Base-by-base conservation (phyloP, 495 filamentous ascomycete species). In the Penicillium soppii region DNA sequence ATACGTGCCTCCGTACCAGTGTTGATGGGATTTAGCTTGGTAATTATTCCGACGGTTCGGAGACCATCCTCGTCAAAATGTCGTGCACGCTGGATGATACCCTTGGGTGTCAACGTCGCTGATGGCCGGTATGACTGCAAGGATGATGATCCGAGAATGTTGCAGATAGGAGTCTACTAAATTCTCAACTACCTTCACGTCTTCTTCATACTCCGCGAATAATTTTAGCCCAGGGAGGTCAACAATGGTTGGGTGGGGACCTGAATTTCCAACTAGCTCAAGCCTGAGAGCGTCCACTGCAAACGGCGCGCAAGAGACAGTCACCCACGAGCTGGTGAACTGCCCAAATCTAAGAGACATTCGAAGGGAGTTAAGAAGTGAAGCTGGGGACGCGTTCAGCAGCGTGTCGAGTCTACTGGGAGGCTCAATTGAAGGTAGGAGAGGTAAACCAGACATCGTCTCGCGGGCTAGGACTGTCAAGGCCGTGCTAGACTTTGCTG, bases 41-140 rank as follows among this genome's bases (percentile, higher is more conserved):
- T 78, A 23, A 82, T 77, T 17, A 81, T 77, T 1, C 81, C 82
- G 2, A 87, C 59, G 0, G 81, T 85, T 20, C 81, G 62, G 1
- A 61, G 32, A 0, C 77, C 72, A 7, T 57, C 59, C 1, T 68
- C 58, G 40, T 84, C 81, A 20, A 72, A 67, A n/a, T 56, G 53
- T 29, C 70, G 61, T 5, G 73, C 72, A 5, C 69, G 53, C n/a
- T 70, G 53, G 9, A 84, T 57, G 19, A 86, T 73, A 2, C 55
- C 50, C 42, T 87, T n/a, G 80, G 13, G 75, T 81, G 2, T 71
- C 67, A 23, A 69, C 61, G 41, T 83, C 77, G 42, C 72, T 79
- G 16, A 66, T 74, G 0, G 82, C 83, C 4, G 76, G 74, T 1
- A n/a, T n/a, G n/a, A 72, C 63, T 2, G 65, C 67, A 37, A 72